Conservation (phyloP, 2,329 filamentous ascomycete species). For the Ceratocystis smalleyi region DNA sequence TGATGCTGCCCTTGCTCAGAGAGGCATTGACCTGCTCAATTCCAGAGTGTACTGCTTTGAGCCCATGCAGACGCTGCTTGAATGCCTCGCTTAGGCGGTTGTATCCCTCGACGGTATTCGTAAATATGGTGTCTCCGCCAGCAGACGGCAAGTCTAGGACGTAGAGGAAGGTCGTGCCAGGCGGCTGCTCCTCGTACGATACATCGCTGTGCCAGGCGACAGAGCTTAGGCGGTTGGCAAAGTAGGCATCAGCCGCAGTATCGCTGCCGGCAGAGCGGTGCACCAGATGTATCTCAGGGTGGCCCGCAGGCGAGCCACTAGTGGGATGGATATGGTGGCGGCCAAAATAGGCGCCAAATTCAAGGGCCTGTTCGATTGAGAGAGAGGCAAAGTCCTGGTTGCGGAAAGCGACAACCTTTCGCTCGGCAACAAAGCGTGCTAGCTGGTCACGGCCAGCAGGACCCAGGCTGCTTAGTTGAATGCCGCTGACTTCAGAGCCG, state of each 20-base stretch:
- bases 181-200: constrained; percentile 75
- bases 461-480: constrained; percentile 55
- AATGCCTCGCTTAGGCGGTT: constrained; percentile 64
- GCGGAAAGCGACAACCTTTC: constrained; percentile 66
- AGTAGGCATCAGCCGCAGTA: constrained; percentile 42
- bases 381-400: constrained; percentile 58
- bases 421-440: constrained; percentile 57
- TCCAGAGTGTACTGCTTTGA: constrained; percentile 68
- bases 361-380: constrained; percentile 52
- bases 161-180: constrained; percentile 80
- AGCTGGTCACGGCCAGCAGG: constrained; percentile 61
- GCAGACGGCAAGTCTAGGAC: constrained; percentile 65
- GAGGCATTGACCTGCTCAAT: constrained; percentile 64
- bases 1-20: constrained; percentile 49
- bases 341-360: constrained; percentile 61
- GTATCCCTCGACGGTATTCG: constrained; percentile 67
- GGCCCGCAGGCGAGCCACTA: constrained; percentile 56
- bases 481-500: constrained; percentile 53
- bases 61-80: constrained; percentile 61
- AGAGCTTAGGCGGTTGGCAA: constrained; percentile 49
- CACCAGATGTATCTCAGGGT: constrained; percentile 63
- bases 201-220: constrained; percentile 85
- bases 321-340: constrained; percentile 71
- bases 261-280: constrained; percentile 45
- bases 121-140: constrained; percentile 76